These are phyloP conservation scores for Eimeria necatrix DNA, from an alignment of 169 alveolate species.

Conservation along the genomic window DNA sequence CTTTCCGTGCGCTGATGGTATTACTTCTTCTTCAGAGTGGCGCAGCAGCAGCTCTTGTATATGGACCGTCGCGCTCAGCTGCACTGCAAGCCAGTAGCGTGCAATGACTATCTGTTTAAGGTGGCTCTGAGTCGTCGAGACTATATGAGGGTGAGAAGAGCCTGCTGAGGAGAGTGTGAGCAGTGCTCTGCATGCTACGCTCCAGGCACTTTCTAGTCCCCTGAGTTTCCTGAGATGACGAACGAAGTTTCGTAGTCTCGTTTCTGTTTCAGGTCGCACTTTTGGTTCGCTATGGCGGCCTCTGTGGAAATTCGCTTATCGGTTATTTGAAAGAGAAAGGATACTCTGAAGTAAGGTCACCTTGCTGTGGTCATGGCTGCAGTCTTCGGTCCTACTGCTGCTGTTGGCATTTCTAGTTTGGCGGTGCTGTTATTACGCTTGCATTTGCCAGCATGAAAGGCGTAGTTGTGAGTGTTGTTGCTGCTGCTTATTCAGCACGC, in stretches of 20 bases:
- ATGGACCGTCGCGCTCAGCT: conserved; percentile 79
- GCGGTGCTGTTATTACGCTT: not conserved
- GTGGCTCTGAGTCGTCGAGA: conserved; percentile 86
- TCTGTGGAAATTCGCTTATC: conserved; percentile 90
- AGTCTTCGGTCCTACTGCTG: not conserved
- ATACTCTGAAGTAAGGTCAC: conserved; percentile 88
- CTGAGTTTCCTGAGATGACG: no score
- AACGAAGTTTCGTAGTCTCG: not conserved
- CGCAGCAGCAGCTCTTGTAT: conserved; percentile 70
- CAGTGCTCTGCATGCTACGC: no score
- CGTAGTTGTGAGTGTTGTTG: not conserved
- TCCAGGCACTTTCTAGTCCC: no score
- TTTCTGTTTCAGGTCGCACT: conserved; percentile 55
- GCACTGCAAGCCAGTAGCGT: conserved; percentile 82
- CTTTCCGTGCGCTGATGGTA: not conserved
- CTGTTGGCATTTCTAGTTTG: not conserved
- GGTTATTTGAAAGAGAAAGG: conserved; percentile 91
- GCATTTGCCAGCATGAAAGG: no score
- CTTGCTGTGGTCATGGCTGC: not conserved
- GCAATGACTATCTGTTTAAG: conserved; percentile 90
- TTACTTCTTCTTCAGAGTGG: conserved; percentile 60
- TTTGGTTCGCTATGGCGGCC: conserved; percentile 81
- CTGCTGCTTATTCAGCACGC: not conserved
- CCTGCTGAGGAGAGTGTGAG: not conserved
- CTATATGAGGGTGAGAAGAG: conserved; percentile 87